Conservation (phyloP, 331 rosid genomes). For the Cydonia oblonga region DNA sequence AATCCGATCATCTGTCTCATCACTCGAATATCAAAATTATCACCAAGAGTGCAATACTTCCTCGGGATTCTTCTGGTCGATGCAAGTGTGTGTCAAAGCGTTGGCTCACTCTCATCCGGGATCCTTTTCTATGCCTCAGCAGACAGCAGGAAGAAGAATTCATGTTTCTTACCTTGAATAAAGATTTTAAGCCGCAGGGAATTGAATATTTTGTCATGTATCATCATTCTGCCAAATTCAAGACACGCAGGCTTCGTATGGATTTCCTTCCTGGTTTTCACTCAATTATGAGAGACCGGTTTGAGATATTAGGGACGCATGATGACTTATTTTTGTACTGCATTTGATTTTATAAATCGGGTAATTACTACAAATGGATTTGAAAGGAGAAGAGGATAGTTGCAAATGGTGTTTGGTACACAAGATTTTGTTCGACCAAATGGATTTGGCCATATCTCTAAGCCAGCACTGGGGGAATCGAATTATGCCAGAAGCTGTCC, state of each 20-base stretch:
- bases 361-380: not conserved
- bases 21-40: not conserved
- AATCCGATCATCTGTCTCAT: not conserved
- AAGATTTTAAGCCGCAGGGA: not conserved
- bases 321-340: not conserved
- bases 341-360: not conserved
- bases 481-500: not conserved
- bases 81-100: not conserved
- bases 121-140: not conserved
- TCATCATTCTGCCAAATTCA: not conserved
- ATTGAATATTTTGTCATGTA: not conserved
- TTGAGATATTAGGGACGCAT: not conserved
- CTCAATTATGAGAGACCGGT: not conserved
- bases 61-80: not conserved
- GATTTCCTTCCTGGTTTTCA: not conserved
- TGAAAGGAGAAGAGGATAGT: not conserved
- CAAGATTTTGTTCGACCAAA: not conserved
- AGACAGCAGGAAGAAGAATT: not conserved
- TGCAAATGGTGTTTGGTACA: not conserved
- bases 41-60: not conserved
- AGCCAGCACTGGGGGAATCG: not conserved
- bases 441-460: not conserved
- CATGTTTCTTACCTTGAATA: not conserved
- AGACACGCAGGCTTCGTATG: not conserved
- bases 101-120: not conserved